Percentiles rank a stretch among this genome's conserved stretches.
These are phyloP conservation scores for Dysphania ambrosioides DNA, from an alignment of 148 eudicot species.

Conservation along the genomic window DNA sequence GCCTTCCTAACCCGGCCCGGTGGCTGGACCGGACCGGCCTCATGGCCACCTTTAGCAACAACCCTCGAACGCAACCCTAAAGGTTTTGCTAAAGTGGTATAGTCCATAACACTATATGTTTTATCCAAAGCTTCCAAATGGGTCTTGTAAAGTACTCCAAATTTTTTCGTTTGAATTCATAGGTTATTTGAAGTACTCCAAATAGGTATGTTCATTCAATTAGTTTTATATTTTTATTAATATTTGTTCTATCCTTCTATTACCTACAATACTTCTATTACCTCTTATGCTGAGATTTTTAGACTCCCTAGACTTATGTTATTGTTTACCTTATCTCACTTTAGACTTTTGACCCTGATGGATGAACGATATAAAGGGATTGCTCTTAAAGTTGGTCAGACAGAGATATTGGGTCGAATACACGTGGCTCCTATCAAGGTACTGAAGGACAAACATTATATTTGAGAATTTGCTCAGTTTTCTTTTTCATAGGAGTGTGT, in stretches of 20 bases:
- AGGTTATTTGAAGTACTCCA: too few species aligned
- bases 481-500: not conserved
- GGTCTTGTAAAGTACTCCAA: not conserved
- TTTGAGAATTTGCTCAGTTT: not conserved
- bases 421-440: constrained; percentile 99
- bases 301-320: constrained; percentile 14
- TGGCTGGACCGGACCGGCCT: too few species aligned
- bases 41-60: too few species aligned
- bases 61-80: constrained; percentile 96
- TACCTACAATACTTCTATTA: not conserved
- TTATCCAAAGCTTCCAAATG: not conserved
- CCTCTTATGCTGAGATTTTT: not conserved
- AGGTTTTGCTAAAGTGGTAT: constrained; percentile 98
- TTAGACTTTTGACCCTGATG: constrained; percentile 79
- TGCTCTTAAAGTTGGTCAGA: constrained; percentile 96
- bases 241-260: too few species aligned
- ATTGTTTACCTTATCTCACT: constrained; percentile 14
- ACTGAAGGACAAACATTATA: constrained; percentile 10
- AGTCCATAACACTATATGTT: too few species aligned
- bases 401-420: constrained; percentile 93
- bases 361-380: constrained; percentile 91
- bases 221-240: not conserved
- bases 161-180: too few species aligned
- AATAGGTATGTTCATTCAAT: constrained; percentile 64
- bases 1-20: too few species aligned